phyloP scores from a whole-genome alignment of 2,329 filamentous ascomycete genomes.

The Talaromyces islandicus region DNA sequence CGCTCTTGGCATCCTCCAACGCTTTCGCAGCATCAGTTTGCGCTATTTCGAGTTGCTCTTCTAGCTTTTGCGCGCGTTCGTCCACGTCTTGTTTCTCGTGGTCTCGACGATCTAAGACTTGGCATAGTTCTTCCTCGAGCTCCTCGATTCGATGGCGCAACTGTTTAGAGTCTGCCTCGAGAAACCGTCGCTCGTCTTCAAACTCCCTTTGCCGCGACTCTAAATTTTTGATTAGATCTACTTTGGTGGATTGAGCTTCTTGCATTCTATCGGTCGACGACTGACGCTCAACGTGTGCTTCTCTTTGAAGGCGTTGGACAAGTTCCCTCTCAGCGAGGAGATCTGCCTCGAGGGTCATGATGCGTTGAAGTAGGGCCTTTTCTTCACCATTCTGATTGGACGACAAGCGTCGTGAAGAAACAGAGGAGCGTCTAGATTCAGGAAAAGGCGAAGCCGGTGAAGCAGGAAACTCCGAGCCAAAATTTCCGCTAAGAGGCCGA shows the following conservation, averaged over 20 bases:
- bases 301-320: constrained; percentile 61
- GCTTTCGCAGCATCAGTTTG: constrained; percentile 44
- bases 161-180: constrained; percentile 73
- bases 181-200: constrained; percentile 70
- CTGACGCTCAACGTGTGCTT: constrained; percentile 57
- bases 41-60: constrained; percentile 64
- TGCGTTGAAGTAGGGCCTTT: constrained; percentile 55
- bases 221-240: constrained; percentile 89
- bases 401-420: constrained; percentile 57
- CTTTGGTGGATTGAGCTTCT: constrained; percentile 86
- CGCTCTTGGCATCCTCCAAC: constrained; percentile 25
- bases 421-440: constrained; percentile 53
- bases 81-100: constrained; percentile 70
- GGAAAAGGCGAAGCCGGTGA: constrained; percentile 37
- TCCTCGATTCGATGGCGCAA: constrained; percentile 77
- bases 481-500: constrained; percentile 48
- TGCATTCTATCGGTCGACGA: constrained; percentile 62
- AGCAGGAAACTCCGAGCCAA: constrained; percentile 35
- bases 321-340: constrained; percentile 67
- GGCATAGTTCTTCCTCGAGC: constrained; percentile 84
- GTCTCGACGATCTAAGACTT: constrained; percentile 74
- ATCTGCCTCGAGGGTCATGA: constrained; percentile 69
- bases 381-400: constrained; percentile 55
- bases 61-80: constrained; percentile 60
- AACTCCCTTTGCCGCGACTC: constrained; percentile 89